Evolutionary conservation across 2,329 filamentous ascomycete genomes (phyloP), one percentile per base, ranked within the genome.

Genomic region (Apiospora phragmitis): DNA sequence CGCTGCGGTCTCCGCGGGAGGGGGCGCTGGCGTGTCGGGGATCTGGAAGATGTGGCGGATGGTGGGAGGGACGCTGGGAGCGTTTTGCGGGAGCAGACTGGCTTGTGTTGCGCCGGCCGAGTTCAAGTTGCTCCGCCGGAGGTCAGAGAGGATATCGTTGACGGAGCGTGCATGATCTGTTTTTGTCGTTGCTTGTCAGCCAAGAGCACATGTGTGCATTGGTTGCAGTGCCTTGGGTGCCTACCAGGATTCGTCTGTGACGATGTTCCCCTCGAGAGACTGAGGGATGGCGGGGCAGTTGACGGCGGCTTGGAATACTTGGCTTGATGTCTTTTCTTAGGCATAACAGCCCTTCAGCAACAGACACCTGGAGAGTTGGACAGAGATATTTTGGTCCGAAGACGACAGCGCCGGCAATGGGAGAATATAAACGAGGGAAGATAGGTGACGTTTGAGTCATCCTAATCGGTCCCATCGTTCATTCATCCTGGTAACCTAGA

Each of bases 311-410:
- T 91, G 74, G 88, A 88, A 76, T 87, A 89, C 76, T 83, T 84
- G 75, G 80, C 76, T 74, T 85, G 83, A 70, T 87, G 85, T 80
- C 88, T 85, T 85, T 90, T 91, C 84, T 90, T 91, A 81, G 89
- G 88, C 89, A 91, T 91, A 76, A 76, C 77, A 77, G 72, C 74
- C 59, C 65, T 67, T 67, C 38, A 43, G n/a, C 18, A 18, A n/a
- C n/a, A 26, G 41, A 29, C 24, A 32, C 24, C n/a, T 45, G 12
- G n/a, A 42, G n/a, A 11, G 24, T 26, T 29, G 65, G 42, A 18
- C 38, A n/a, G 7, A 29, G n/a, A 32, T 7, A 18, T 11, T 9
- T 8, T 1, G 12, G 21, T 16, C 29, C 12, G 41, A 18, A 45
- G n/a, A 67, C 18, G 32, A 62, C 21, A 62, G 29, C 55, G 32